A percentile compares a stretch with the other conserved stretches of the same genome.
phyloP scores from a whole-genome alignment of 2,329 filamentous ascomycete species.

The Fusarium coffeatum region DNA sequence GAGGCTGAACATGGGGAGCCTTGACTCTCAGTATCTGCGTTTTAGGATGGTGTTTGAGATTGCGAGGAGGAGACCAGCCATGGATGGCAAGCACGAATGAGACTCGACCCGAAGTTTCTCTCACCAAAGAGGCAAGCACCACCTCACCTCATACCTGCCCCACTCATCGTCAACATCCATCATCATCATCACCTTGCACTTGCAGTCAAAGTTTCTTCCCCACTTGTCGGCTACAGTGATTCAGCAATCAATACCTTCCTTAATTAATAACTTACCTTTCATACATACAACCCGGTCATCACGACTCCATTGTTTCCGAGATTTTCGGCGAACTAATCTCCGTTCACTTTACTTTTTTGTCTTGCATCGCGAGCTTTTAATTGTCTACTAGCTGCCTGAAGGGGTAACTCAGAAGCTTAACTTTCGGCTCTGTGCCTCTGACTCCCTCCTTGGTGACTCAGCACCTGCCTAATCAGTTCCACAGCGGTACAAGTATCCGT shows the following conservation, averaged over 20 bases:
- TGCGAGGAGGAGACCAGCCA: neutral
- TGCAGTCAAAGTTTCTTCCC: conserved; percentile 1
- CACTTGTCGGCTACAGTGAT: conserved; percentile 9
- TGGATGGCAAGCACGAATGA: neutral
- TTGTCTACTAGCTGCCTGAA: neutral
- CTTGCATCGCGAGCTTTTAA: neutral
- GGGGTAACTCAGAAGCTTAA: conserved; percentile 10
- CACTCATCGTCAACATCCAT: neutral
- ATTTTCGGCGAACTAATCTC: conserved; percentile 12
- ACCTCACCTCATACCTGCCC: neutral
- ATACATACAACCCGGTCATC: neutral
- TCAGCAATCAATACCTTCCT: neutral
- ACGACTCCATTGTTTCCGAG: conserved; percentile 16
- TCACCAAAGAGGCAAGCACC: neutral
- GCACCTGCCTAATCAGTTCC: conserved; percentile 9
- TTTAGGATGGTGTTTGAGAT: conserved; percentile 3
- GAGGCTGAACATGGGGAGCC: conserved; percentile 24
- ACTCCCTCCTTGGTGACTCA: conserved; percentile 3
- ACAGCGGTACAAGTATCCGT: neutral
- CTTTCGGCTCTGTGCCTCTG: neutral
- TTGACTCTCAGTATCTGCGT: neutral
- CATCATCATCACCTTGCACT: neutral
- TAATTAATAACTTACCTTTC: neutral
- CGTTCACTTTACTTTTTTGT: neutral
- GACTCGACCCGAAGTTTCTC: neutral